phyloP scores from a whole-genome alignment of 345 rosid genomes.

The Arabidopsis thaliana region TAIR10.1 NC_003070.9:20923001-20923500 shows the following conservation, averaged over 20 bases:
- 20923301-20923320: neutral
- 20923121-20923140: neutral
- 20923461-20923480: slow-evolving; percentile 41
- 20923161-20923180: slow-evolving; percentile 48
- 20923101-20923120: neutral
- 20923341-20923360: slow-evolving; percentile 45
- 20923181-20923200: slow-evolving; percentile 46
- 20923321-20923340: slow-evolving; percentile 38
- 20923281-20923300: neutral
- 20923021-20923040: slow-evolving; percentile 48
- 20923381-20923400: slow-evolving; percentile 49
- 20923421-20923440: slow-evolving; percentile 38
- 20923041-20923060: slow-evolving; percentile 54
- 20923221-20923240: slow-evolving; percentile 45
- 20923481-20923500: slow-evolving; percentile 46
- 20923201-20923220: slow-evolving; percentile 26
- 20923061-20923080: slow-evolving; percentile 46
- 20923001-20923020: slow-evolving; percentile 49
- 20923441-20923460: slow-evolving; percentile 33
- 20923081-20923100: neutral
- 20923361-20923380: slow-evolving; percentile 40
- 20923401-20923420: slow-evolving; percentile 44
- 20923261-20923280: slow-evolving; percentile 3
- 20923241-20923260: slow-evolving; percentile 45
- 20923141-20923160: slow-evolving; percentile 37